Base-by-base conservation (phyloP, 1,139 yeast species). In the Blastobotrys buckinghamii region DNA sequence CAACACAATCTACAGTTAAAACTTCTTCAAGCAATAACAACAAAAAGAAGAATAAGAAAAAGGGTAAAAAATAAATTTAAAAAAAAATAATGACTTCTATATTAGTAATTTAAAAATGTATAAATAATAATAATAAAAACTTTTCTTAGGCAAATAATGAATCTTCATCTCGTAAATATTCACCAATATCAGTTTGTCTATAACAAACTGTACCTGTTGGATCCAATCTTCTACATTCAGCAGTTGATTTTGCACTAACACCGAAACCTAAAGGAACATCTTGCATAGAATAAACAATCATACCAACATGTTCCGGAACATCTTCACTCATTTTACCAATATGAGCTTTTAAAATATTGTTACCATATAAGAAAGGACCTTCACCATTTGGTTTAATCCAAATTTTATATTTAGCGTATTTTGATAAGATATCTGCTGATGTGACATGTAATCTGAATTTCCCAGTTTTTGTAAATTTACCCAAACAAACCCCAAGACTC, bases 311-410 rank as follows among this genome's bases (percentile, higher is more conserved):
- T 69, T 92, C 97, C 32, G 98, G 97, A 50, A 92, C 87, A 64
- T 94, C 97, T 57, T 92, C 98, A 49, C 95, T 85, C 86, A 92
- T 89, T 63, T 90, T 83, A 35, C 98, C 98, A 52, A 92, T 77
- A 64, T 92, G 98, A 13, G 99, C 99, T 66, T 94, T 94, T 59
- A 92, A 75, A 22, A 92, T 94, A 67, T 92, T 96, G 71, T 92
- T 92, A 39, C 99, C 99, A 62, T 94, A 92, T 55, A 92, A 73
- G 67, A 83, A 94, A 9, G 98, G 97, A 98, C 94, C 94, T 69
- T 92, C 99, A 59, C 98, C 98, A 63, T 92, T 92, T 47, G 81
- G 81, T 68, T 94, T 94, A 69, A 92, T 88, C 98, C 98, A 94
- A 41, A 92, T 75, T 71, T 92, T 92, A 72, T 83, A 89, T 67